A percentile compares a stretch with the other conserved stretches of the same genome.
These are phyloP conservation scores for Apiospora pterosperma DNA, from an alignment of 2,329 filamentous ascomycete species.

Conservation along the genomic window DNA sequence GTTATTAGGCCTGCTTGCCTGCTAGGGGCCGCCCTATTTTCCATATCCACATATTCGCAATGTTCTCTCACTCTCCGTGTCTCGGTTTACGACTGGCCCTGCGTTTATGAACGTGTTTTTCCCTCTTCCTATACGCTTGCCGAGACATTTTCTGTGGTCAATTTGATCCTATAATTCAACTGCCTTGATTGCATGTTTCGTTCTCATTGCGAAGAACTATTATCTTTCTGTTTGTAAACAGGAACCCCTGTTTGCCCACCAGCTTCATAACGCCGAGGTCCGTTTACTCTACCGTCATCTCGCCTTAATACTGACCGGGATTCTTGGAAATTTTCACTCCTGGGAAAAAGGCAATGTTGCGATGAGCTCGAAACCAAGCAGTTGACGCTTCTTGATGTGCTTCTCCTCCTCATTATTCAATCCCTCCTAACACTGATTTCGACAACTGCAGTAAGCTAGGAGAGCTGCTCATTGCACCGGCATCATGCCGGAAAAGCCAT, in stretches of 20 bases:
- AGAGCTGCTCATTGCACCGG: neutral
- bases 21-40: neutral
- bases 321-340: neutral
- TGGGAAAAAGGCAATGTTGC: neutral
- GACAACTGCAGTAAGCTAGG: neutral
- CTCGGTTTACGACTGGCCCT: neutral
- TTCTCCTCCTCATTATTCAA: neutral
- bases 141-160: neutral
- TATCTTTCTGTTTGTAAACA: slow-evolving; percentile 1
- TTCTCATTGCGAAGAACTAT: neutral
- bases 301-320: neutral
- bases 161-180: neutral
- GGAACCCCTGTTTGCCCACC: neutral
- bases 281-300: neutral
- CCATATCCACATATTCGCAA: too few relatives aligned
- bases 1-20: neutral
- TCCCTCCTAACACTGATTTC: neutral
- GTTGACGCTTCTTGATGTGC: neutral
- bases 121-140: neutral
- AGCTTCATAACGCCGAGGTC: neutral
- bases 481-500: slow-evolving; percentile 75
- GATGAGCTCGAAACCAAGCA: neutral
- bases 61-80: neutral
- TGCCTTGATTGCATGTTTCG: neutral
- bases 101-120: neutral